phyloP scores from a whole-genome alignment of 345 rosid species.

The Gossypium stocksii region DNA sequence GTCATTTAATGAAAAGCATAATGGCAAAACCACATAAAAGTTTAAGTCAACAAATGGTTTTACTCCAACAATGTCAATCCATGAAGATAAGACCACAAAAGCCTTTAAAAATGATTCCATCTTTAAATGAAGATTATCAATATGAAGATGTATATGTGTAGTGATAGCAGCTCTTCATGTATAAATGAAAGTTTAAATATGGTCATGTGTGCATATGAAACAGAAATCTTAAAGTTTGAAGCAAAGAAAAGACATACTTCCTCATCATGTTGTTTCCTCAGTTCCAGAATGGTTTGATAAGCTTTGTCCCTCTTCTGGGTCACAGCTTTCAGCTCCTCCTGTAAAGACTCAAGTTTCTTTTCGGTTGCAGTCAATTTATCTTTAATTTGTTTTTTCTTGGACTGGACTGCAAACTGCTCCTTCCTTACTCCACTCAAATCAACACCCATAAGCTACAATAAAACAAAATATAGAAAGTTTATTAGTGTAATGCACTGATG shows the following conservation, averaged over 20 bases:
- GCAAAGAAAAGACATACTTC: slow-evolving; percentile 39
- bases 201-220: background rate
- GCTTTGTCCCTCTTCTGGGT: slow-evolving; percentile 60
- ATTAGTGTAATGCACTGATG: background rate
- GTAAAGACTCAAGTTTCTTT: slow-evolving; percentile 47
- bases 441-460: slow-evolving; percentile 69
- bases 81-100: background rate
- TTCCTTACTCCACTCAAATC: slow-evolving; percentile 87
- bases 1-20: background rate
- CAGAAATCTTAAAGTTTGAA: background rate
- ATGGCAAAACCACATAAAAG: background rate
- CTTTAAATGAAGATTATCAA: background rate
- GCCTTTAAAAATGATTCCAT: background rate
- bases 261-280: slow-evolving; percentile 64
- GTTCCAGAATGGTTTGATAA: slow-evolving; percentile 44
- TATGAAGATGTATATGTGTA: background rate
- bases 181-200: background rate
- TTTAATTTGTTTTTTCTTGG: slow-evolving; percentile 47
- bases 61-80: background rate
- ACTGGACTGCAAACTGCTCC: slow-evolving; percentile 67
- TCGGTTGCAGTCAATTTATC: slow-evolving; percentile 53
- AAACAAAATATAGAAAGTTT: slow-evolving; percentile 11
- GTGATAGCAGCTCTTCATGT: background rate
- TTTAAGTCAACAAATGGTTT: background rate
- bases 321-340: slow-evolving; percentile 48